phyloP scores from a whole-genome alignment of 768 basidiomycete genomes.

The Crassisporium funariophilum region DNA sequence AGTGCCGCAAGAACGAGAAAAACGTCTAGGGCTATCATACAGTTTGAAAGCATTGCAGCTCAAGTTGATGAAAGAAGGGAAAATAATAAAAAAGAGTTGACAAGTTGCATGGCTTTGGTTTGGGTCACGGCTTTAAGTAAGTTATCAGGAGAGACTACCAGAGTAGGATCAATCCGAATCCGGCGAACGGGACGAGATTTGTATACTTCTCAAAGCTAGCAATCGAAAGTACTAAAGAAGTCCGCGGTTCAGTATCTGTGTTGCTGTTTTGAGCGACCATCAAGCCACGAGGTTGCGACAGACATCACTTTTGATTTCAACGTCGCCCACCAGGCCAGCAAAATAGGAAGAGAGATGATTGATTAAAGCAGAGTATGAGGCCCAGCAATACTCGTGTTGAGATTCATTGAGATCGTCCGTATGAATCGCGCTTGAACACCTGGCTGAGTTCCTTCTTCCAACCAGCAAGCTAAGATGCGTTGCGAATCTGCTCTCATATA shows the following conservation, averaged over 20 bases:
- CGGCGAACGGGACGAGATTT: conserved; percentile 37
- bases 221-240: conserved; percentile 33
- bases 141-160: conserved; percentile 31
- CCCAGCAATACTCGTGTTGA: conserved; percentile 15
- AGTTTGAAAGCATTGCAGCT: conserved; percentile 29
- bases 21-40: conserved; percentile 32
- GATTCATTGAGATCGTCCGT: conserved; percentile 25
- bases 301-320: conserved; percentile 34
- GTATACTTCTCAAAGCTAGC: conserved; percentile 33
- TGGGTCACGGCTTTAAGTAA: conserved; percentile 37
- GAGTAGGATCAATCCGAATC: conserved; percentile 38
- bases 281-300: conserved; percentile 41
- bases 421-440: conserved; percentile 22
- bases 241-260: conserved; percentile 39
- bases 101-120: conserved; percentile 20
- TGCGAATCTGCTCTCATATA: conserved; percentile 27
- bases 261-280: conserved; percentile 26
- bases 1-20: conserved; percentile 34
- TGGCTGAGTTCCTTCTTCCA: conserved; percentile 5
- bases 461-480: conserved; percentile 19
- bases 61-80: conserved; percentile 19
- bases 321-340: conserved; percentile 14
- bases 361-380: conserved; percentile 11
- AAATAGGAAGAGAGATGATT: conserved; percentile 19
- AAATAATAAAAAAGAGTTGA: conserved; percentile 26